Base-by-base conservation (phyloP, 225 moss, liverwort and hornwort genomes). In the Neckera pumila region DNA sequence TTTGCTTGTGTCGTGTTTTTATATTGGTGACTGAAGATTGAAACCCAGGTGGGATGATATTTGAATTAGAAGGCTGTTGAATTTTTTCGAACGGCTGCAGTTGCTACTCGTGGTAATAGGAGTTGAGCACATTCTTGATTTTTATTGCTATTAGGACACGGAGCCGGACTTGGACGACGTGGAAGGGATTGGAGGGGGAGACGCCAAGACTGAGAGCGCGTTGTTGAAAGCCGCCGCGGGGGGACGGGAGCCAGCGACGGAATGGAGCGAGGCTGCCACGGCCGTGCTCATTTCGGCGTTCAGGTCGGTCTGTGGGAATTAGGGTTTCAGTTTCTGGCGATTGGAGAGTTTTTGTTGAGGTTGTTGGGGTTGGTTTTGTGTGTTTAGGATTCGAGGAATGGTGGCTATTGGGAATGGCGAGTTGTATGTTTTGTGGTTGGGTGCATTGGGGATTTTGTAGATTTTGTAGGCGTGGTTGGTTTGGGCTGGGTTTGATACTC, bases 191-290 rank as follows among this genome's bases (percentile, higher is more conserved):
- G 91, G 87, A 31, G 91, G 87, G 4, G 90, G 90, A 6, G 79
- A 66, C 10, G 81, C 88, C 60, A 94, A 94, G 87, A 89, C 87
- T 22, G 93, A 93, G 34, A 90, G 86, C 23, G 86, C 86, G 2
- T 86, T 93, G 86, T 84, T 91, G 11, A 94, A 93, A 64, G 62
- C 88, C 17, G 57, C 89, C 28, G 36, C 91, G 10, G 87, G 92
- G 14, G 94, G 94, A 19, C 86, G 94, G 10, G 94, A 94, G 88
- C 94, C 94, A 18, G 94, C 94, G 7, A 94, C 94, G 15, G 94
- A 94, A 86, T 94, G 94, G 94, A 94, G 94, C 92, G 94, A 94
- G 83, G 80, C 91, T 42, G 93, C 94, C 15, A 94, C 94, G 14
- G 91, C 91, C 38, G 77, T 90, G 51, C 62, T 94, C 13, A 94